Conservation (phyloP, 1,139 yeast genomes). For the Debaryomyces nepalensis region DNA sequence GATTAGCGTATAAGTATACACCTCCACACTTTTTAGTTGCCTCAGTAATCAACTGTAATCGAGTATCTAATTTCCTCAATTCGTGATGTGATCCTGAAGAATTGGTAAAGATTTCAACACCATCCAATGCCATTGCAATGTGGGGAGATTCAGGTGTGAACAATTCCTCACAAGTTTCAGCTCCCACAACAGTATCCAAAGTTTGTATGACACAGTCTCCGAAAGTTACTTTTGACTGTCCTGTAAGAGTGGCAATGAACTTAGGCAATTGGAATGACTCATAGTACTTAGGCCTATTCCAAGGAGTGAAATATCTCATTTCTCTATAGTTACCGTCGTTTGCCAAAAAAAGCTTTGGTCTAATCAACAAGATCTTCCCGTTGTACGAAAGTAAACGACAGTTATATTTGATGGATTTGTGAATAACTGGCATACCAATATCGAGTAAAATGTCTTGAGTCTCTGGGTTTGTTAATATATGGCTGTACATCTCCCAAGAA, state of each 20-base stretch:
- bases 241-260: slow-evolving; percentile 61
- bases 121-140: slow-evolving; percentile 87
- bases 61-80: slow-evolving; percentile 81
- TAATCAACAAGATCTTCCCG: slow-evolving; percentile 77
- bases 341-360: slow-evolving; percentile 92
- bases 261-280: slow-evolving; percentile 78
- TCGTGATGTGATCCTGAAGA: slow-evolving; percentile 98
- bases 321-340: slow-evolving; percentile 98
- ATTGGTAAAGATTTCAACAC: slow-evolving; percentile 94
- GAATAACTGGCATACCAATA: slow-evolving; percentile 92
- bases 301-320: slow-evolving; percentile 95
- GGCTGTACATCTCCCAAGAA: slow-evolving; percentile 91
- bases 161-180: slow-evolving; percentile 96
- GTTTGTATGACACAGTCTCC: slow-evolving; percentile 92
- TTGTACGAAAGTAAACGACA: slow-evolving; percentile 85
- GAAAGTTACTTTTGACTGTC: slow-evolving; percentile 69
- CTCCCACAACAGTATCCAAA: slow-evolving; percentile 85
- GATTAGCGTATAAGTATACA: slow-evolving; percentile 88
- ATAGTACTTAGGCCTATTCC: slow-evolving; percentile 77
- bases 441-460: slow-evolving; percentile 82
- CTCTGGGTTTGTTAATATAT: slow-evolving; percentile 65
- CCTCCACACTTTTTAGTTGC: slow-evolving; percentile 98
- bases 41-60: slow-evolving; percentile 82
- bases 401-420: slow-evolving; percentile 85
- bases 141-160: slow-evolving; percentile 97